Evolutionary conservation across 352 stramenopile genomes (phyloP), one percentile per base, ranked within the genome.

Genomic region (Elongisporangium senticosum): DNA sequence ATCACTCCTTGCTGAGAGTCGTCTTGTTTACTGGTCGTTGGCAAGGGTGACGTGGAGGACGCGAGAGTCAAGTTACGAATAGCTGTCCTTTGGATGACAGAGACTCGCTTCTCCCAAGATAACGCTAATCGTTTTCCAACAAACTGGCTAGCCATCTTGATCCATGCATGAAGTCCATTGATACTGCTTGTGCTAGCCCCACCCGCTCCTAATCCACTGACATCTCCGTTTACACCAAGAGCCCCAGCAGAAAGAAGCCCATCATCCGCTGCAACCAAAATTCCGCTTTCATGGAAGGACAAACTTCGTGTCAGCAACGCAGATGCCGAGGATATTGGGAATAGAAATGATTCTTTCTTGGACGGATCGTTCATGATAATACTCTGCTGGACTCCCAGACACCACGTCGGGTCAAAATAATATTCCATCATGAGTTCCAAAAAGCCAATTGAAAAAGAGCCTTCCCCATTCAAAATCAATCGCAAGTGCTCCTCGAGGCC

Each of bases 361-460:
- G 79, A 83, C 7, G 80, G 75, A 53, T 93, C 85, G 28, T 94
- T 94, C 80, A 94, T 92, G 40, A 90, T 77, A 40, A 94, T 79
- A 47, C 83, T 89, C 49, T 94, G 81, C 47, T 92, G 83, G 47
- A 87, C 74, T 14, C 85, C 83, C 6, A 87, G 60, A 0, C 79
- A 58, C 47, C 68, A 86, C 3, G 57, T 61, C 19, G 80, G 81
- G 53, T 94, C 79, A 47, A 89, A 90, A 62, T 90, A 90, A 55
- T 90, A 88, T 58, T 93, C 83, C 72, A 91, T 88, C 82, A 92
- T 91, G 21, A 93, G 74, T 59, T 93, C 81, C 15, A 90, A 53
- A 48, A 93, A 90, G 0, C 80, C 80, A 20, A 74, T 61, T 2
- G 79, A 89, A 37, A 88, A 88, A 51, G 61, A 88, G 22, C 79